Base-by-base conservation (phyloP, 2,329 filamentous ascomycete genomes). In the Aspergillus arachidicola region DNA sequence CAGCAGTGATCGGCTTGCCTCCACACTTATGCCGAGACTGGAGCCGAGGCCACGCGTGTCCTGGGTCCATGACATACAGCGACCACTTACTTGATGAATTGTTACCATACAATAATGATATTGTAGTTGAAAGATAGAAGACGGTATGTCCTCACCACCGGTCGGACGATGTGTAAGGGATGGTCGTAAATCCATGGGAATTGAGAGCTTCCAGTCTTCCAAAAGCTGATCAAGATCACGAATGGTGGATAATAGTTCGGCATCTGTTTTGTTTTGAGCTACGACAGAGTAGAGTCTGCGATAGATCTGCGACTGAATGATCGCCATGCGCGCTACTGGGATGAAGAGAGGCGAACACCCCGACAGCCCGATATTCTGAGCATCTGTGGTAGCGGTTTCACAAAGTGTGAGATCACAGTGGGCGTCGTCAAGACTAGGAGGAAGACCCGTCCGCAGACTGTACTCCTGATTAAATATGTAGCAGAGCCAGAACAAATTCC, bases 31-130 rank as follows among this genome's bases (percentile, higher is more conserved):
- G 10, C 59, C 62, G 1, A 64, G 62, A 16, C 64, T 66, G 2
- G 64, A 66, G 1, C 62, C 59, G 3, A 57, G 38, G 2, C 41
- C 57, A 16, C 59, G 46, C 0, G 64, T 62, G 9, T 66, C 64
- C 41, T 48, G 55, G 4, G 60, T 38, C 64, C 64, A 64, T 4
- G 53, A 36, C 10, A 46, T 62, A 19, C 64, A 64, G 14, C 62
- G 59, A 34, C 64, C 60, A 10, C 64, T 64, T 2, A 59, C 56
- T 55, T 66, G 64, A n/a, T 66, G 64, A n/a, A 66, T 66, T 26
- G 57, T 57, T 11, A 53, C 46, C 59, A 62, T 60, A 30, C 62
- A 64, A 57, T 64, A 64, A 38, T 64, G 59, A 21, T 66, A 66
- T 21, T 66, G 59, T 26, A 66, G 26, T 10, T 64, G 36, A 21